A percentile compares a stretch with the other conserved stretches of the same genome.
Conservation (phyloP, 2,329 filamentous ascomycete genomes). For the Ceratocystis cacaofunesta region DNA sequence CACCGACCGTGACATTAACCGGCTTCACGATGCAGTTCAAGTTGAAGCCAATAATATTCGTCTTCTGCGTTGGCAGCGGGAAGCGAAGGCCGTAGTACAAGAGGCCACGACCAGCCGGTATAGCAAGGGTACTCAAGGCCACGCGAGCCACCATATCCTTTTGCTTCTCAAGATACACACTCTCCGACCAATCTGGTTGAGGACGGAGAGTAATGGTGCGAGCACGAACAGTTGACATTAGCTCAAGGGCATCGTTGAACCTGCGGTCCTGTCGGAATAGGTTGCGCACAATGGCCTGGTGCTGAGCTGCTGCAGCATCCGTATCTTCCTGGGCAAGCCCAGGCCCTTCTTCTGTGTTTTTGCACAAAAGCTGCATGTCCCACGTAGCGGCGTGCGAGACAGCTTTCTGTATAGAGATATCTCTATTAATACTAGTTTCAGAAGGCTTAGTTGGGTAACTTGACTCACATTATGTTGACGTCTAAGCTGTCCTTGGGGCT, state of each 20-base stretch:
- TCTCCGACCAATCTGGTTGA: constrained; percentile 66
- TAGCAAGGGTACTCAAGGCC: constrained; percentile 73
- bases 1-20: constrained; percentile 80
- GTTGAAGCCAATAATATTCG: constrained; percentile 79
- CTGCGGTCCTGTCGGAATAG: constrained; percentile 87
- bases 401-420: constrained; percentile 20
- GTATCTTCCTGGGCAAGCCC: constrained; percentile 43
- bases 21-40: constrained; percentile 85
- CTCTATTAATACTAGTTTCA: not conserved
- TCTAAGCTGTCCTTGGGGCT: not conserved
- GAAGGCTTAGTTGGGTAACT: not conserved
- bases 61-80: constrained; percentile 83
- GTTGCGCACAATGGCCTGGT: constrained; percentile 65
- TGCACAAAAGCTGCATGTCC: constrained; percentile 68
- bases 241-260: constrained; percentile 66
- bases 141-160: constrained; percentile 79
- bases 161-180: constrained; percentile 78
- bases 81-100: constrained; percentile 76
- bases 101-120: constrained; percentile 74
- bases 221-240: constrained; percentile 74
- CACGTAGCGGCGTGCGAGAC: constrained; percentile 52
- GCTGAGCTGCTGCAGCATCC: constrained; percentile 68
- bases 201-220: constrained; percentile 64
- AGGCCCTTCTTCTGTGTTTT: constrained; percentile 44
- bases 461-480: not conserved